Evolutionary conservation across 2,329 filamentous ascomycete genomes (phyloP), one percentile per base, ranked within the genome.

Genomic region (Trichophyton equinum): DNA sequence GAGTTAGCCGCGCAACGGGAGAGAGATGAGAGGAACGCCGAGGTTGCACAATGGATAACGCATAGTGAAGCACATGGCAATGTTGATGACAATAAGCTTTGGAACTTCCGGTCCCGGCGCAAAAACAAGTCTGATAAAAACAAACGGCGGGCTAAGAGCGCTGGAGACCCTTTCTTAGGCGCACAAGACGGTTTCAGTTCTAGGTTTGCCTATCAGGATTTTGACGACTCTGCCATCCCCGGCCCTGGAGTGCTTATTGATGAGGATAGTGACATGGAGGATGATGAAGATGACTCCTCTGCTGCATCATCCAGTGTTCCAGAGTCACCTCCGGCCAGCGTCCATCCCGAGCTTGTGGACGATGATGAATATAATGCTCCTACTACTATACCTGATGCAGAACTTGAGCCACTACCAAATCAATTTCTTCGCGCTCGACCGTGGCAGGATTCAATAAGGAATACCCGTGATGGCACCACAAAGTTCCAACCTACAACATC

Each of bases 21-120:
- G 38, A 70, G 76, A 36, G 74, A 76, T 2, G 77, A 81, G 58
- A 81, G 78, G 65, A 81, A 81, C 61, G 72, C 75, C 7, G 79
- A 81, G 59, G 81, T 84, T 38, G 73, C 75, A 58, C 72, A 76
- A 22, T 84, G 81, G 81, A 74, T 82, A 13, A 74, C 76, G 11
- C 76, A 76, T n/a, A 80, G 76, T 64, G 76, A 76, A 47, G 76
- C 74, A 15, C 77, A 73, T 49, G 77, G 76, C 59, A 73, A 72
- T 59, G 65, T 68, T n/a, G 71, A 70, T 30, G 70, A 73, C 46
- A 67, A 36, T 13, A 63, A 64, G 22, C 25, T 36, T 27, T 46
- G 38, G 38, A 49, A 56, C 13, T 61, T 59, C 22, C 65, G 58
- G 33, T 60, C 65, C 33, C 64, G 67, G 18, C 67, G 65, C 30